phyloP scores from a whole-genome alignment of 2,329 filamentous ascomycete species.

The Penicillium occitanis region DNA sequence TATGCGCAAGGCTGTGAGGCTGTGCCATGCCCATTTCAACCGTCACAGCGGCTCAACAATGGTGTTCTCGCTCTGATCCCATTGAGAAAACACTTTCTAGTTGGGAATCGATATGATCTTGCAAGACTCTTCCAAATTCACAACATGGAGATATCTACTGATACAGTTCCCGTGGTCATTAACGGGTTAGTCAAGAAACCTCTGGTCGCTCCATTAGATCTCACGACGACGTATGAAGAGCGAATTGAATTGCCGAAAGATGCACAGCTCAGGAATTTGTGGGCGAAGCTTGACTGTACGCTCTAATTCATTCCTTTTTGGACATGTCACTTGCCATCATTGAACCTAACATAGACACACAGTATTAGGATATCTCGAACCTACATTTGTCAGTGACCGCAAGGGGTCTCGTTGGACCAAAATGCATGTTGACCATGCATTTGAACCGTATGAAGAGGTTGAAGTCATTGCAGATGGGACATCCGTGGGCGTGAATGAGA shows the following conservation, averaged over 20 bases:
- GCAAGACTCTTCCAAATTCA: background rate
- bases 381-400: background rate
- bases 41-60: too few species aligned
- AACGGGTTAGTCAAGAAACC: background rate
- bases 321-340: background rate
- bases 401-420: background rate
- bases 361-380: background rate
- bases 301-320: background rate
- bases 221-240: background rate
- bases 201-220: background rate
- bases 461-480: background rate
- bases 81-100: too few species aligned
- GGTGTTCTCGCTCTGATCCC: too few species aligned
- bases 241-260: background rate
- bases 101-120: background rate
- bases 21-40: background rate
- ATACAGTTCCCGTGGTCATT: background rate
- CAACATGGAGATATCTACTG: background rate
- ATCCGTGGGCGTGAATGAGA: background rate
- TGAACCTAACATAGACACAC: background rate
- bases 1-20: background rate
- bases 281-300: background rate
- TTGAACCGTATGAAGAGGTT: background rate
- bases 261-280: background rate
- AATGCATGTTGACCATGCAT: background rate